A percentile compares a stretch with the other conserved stretches of the same genome.
Conservation (phyloP, 495 filamentous ascomycete genomes). For the Podospora appendiculata region DNA sequence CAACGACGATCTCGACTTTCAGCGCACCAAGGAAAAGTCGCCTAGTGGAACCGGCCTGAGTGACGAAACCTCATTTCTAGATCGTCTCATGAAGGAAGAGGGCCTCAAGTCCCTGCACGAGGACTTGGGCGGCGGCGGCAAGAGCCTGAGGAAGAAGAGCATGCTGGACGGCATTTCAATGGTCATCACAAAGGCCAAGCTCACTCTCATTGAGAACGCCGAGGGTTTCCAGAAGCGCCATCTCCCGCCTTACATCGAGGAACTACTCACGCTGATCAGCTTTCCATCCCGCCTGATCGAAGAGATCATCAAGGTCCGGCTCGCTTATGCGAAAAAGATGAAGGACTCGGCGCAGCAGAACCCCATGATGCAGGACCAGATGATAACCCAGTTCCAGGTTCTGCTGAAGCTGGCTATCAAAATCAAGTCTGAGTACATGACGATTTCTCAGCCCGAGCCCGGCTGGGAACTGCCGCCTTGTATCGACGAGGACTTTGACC, state of each 20-base stretch:
- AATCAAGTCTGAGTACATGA: constrained; percentile 83
- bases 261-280: constrained; percentile 89
- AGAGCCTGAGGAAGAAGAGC: constrained; percentile 51
- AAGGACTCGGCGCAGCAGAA: constrained; percentile 80
- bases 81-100: constrained; percentile 97
- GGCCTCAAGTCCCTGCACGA: constrained; percentile 87
- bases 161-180: constrained; percentile 75
- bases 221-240: constrained; percentile 82
- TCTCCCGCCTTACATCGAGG: constrained; percentile 93
- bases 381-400: constrained; percentile 94
- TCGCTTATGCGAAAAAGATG: constrained; percentile 91
- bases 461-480: constrained; percentile 95
- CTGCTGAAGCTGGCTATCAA: constrained; percentile 81
- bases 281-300: constrained; percentile 94
- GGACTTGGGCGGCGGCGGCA: constrained; percentile 37
- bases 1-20: constrained; percentile 90
- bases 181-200: constrained; percentile 90
- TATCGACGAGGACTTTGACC: constrained; percentile 93
- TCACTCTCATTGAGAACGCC: constrained; percentile 80
- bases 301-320: constrained; percentile 87
- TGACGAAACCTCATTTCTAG: constrained; percentile 87
- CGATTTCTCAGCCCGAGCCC: constrained; percentile 76
- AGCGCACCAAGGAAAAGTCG: constrained; percentile 49
- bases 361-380: constrained; percentile 86
- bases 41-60: constrained; percentile 58